Evolutionary conservation across 352 stramenopile genomes (phyloP).

Genomic region (Phytophthora vignae): DNA sequence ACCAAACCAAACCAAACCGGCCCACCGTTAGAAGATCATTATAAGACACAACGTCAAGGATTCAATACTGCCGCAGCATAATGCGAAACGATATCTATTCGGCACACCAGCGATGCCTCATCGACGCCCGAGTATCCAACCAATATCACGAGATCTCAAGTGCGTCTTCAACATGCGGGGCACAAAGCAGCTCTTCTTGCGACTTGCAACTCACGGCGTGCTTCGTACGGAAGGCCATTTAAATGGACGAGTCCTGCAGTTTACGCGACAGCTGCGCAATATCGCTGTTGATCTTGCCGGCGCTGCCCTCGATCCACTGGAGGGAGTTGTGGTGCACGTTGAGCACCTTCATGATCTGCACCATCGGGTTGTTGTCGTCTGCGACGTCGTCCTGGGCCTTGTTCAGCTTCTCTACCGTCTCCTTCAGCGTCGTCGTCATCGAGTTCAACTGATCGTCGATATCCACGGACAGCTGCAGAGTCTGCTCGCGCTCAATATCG

Average conservation of each 20-base stretch:
- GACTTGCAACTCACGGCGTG: conserved; percentile 26
- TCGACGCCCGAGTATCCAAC: conserved; percentile 47
- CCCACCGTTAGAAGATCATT: conserved; percentile 6
- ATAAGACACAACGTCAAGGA: conserved; percentile 28
- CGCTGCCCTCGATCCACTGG: conserved; percentile 86
- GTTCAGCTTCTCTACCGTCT: conserved; percentile 89
- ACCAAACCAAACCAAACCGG: conserved; percentile 3
- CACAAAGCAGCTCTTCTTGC: conserved; percentile 38
- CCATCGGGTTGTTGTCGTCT: conserved; percentile 81
- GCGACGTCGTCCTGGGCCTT: conserved; percentile 76
- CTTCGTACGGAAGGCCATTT: conserved; percentile 26
- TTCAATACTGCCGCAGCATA: conserved; percentile 13
- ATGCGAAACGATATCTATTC: conserved; percentile 46
- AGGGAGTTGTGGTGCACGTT: conserved; percentile 92
- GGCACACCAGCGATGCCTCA: conserved; percentile 21
- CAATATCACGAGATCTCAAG: conserved; percentile 58
- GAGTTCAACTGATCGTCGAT: conserved; percentile 89
- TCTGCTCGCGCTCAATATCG: conserved; percentile 89
- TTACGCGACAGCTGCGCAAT: conserved; percentile 72
- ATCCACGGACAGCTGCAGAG: conserved; percentile 86
- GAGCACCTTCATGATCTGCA: conserved; percentile 91
- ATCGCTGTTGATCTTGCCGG: conserved; percentile 70
- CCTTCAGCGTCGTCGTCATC: conserved; percentile 89
- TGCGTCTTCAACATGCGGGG: conserved; percentile 41
- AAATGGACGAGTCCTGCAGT: conserved; percentile 75